phyloP scores from a whole-genome alignment of 805 yeast genomes.

The Yamadazyma sp. region DNA sequence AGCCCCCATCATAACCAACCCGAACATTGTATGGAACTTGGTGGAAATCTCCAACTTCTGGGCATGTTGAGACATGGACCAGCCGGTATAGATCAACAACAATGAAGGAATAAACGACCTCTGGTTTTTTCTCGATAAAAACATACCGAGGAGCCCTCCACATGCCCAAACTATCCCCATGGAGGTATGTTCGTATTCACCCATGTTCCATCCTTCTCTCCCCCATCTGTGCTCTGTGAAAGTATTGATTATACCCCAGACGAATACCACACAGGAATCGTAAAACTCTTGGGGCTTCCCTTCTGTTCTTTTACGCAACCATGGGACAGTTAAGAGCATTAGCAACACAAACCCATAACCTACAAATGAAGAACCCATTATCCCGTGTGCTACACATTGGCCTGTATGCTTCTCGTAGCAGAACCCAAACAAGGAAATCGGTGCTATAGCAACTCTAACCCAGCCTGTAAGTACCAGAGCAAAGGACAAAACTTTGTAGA shows the following conservation, averaged over 20 bases:
- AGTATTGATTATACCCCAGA: conserved; percentile 92
- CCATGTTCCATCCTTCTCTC: conserved; percentile 80
- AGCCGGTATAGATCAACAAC: conserved; percentile 84
- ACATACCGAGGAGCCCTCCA: conserved; percentile 85
- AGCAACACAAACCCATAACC: conserved; percentile 72
- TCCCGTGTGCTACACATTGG: conserved; percentile 95
- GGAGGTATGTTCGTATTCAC: conserved; percentile 92
- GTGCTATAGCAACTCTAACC: conserved; percentile 78
- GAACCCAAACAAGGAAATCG: conserved; percentile 82
- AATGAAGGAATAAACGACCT: conserved; percentile 80
- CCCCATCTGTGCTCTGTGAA: conserved; percentile 98
- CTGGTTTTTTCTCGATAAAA: conserved; percentile 57
- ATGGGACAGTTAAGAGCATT: conserved; percentile 67
- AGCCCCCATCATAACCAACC: conserved; percentile 73
- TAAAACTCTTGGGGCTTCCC: conserved; percentile 66
- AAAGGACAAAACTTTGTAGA: conserved; percentile 48
- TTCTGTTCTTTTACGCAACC: conserved; percentile 54
- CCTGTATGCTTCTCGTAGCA: conserved; percentile 85
- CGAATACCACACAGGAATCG: conserved; percentile 76
- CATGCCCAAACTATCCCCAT: conserved; percentile 98
- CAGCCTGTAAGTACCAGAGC: conserved; percentile 61
- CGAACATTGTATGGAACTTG: conserved; percentile 85
- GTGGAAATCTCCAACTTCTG: conserved; percentile 79
- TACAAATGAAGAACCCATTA: conserved; percentile 90
- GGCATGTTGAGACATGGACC: conserved; percentile 89